Evolutionary conservation across 2,329 filamentous ascomycete species (phyloP), one percentile per base, ranked within the genome.

Genomic region (Fusarium incarnatum): DNA sequence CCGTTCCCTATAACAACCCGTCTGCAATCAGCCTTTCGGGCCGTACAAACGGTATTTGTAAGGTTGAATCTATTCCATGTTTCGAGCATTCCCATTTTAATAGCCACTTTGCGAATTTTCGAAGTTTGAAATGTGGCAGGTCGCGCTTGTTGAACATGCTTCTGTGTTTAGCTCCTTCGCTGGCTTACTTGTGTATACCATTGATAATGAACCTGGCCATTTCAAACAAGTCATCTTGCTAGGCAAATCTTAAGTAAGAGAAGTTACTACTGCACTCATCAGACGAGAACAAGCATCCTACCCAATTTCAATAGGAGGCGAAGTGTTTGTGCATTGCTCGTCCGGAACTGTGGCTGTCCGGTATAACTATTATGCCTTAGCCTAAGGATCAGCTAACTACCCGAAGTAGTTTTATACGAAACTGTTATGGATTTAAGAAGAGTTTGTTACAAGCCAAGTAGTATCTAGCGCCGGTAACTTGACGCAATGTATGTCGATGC

Each of bases 361-460:
- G 30, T 49, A 30, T 40, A 6, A 8, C n/a, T n/a, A 8, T 49
- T 50, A 40, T 56, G 54, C 54, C 54, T 56, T 50, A 16, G 44
- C 30, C 54, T 49, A 50, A 50, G 30, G 54, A 56, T 18, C 12
- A 56, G 11, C 20, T 37, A 12, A 37, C 34, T n/a, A n/a, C 18
- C 34, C 8, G 13, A 32, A 25, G 9, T 27, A 16, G 47, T 23
- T 13, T 12, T 10, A 32, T 18, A 40, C 16, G 23, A 28, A 23
- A 23, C 16, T 28, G 13, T 20, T 8, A 52, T 52, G 23, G 22
- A 5, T 20, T 27, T 22, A n/a, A 20, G 23, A 49, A 27, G 18
- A 23, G 18, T 9, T 12, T 25, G 18, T n/a, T 25, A 27, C 22
- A 41, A 28, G 40, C 5, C n/a, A 23, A 28, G 63, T 41, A 22